phyloP scores from a whole-genome alignment of 352 stramenopile species.

The Phytophthora constricta region DNA sequence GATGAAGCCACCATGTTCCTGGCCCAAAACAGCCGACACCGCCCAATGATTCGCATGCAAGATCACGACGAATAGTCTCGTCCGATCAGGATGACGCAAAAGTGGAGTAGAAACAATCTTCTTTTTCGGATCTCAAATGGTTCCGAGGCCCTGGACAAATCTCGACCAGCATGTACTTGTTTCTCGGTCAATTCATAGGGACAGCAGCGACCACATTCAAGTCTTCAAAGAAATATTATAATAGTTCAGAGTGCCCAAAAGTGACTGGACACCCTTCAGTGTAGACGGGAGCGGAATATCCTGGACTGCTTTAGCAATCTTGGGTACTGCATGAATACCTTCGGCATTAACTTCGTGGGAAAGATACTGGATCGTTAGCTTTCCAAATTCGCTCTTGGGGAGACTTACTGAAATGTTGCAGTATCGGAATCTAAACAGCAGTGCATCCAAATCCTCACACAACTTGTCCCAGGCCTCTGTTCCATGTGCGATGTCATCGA shows the following conservation, averaged over 20 bases:
- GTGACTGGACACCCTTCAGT: background rate
- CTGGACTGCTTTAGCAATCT: background rate
- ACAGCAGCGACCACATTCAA: background rate
- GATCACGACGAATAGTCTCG: constrained; percentile 1
- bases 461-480: constrained; percentile 14
- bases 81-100: constrained; percentile 10
- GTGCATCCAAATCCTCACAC: constrained; percentile 1
- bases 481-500: constrained; percentile 30
- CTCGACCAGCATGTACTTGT: background rate
- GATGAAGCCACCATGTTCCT: background rate
- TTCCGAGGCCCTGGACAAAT: background rate
- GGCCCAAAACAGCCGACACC: background rate
- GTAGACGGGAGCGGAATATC: background rate
- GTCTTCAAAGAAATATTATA: background rate
- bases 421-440: constrained; percentile 16
- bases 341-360: constrained; percentile 6
- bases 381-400: constrained; percentile 32
- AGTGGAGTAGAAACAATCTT: constrained; percentile 8
- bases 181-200: background rate
- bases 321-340: constrained; percentile 6
- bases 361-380: constrained; percentile 17
- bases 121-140: constrained; percentile 8
- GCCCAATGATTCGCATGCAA: constrained; percentile 15
- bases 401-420: constrained; percentile 29
- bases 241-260: background rate